phyloP scores from a whole-genome alignment of 2,329 filamentous ascomycete species.

The Neofusicoccum sp. region DNA sequence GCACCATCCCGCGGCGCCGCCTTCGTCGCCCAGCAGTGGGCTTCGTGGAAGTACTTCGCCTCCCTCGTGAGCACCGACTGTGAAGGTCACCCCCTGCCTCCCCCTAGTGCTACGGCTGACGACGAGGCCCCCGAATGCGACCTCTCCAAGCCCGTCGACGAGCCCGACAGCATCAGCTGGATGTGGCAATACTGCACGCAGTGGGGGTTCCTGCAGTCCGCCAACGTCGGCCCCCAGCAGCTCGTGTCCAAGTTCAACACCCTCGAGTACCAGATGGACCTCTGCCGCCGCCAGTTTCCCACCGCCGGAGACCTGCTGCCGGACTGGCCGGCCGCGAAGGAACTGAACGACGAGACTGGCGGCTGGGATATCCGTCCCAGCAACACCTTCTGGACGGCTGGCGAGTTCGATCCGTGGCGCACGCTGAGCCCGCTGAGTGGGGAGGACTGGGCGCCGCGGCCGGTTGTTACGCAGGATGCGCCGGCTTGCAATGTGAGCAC shows the following conservation, averaged over 20 bases:
- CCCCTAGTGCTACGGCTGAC: conserved; percentile 24
- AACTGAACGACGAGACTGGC: conserved; percentile 49
- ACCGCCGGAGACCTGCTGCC: conserved; percentile 47
- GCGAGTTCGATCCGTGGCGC: conserved; percentile 57
- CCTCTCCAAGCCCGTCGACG: conserved; percentile 1
- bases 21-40: conserved; percentile 46
- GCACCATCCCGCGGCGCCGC: conserved; percentile 45
- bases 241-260: conserved; percentile 52
- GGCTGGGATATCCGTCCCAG: conserved; percentile 57
- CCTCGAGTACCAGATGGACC: conserved; percentile 46
- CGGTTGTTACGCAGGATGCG: conserved; percentile 43
- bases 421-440: conserved; percentile 48
- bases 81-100: conserved; percentile 29
- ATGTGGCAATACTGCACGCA: conserved; percentile 58
- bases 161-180: conserved; percentile 44
- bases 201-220: conserved; percentile 55
- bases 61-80: not conserved
- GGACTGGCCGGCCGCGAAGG: conserved; percentile 39
- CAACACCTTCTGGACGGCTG: conserved; percentile 54
- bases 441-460: conserved; percentile 45
- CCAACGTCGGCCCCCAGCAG: conserved; percentile 52
- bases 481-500: conserved; percentile 48
- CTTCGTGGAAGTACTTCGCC: conserved; percentile 33
- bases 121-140: conserved; percentile 2
- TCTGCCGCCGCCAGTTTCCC: conserved; percentile 55